These are phyloP conservation scores for Solanum hybrid DNA, from an alignment of 305 asterid genomes.

Conservation along the genomic window DNA sequence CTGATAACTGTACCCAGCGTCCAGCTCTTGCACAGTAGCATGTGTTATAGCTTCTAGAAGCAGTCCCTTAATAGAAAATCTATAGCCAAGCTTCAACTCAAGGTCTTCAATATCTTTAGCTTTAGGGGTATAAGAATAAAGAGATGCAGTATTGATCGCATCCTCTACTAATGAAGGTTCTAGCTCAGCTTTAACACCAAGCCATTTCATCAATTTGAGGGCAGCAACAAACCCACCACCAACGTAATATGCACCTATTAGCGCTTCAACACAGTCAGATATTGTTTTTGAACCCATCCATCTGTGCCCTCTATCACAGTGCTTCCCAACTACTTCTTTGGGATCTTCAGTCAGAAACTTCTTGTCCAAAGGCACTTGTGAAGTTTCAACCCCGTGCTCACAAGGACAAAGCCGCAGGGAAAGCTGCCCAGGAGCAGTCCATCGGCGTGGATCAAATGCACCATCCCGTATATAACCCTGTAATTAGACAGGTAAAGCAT, in stretches of 20 bases:
- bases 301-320: conserved; percentile 82
- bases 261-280: conserved; percentile 90
- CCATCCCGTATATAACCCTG: conserved; percentile 70
- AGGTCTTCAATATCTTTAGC: conserved; percentile 35
- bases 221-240: conserved; percentile 78
- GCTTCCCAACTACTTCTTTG: conserved; percentile 47
- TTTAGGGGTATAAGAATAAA: conserved; percentile 51
- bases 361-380: conserved; percentile 57
- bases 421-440: conserved; percentile 92
- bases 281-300: conserved; percentile 91
- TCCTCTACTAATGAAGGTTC: conserved; percentile 53
- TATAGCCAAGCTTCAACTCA: conserved; percentile 68
- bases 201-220: conserved; percentile 72
- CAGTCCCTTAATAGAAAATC: conserved; percentile 64
- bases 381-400: conserved; percentile 50
- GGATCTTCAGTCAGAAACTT: conserved; percentile 44
- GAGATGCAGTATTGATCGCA: conserved; percentile 52
- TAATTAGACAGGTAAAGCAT: conserved; percentile 9
- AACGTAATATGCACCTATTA: conserved; percentile 85
- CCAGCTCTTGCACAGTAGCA: conserved; percentile 34
- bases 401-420: conserved; percentile 68
- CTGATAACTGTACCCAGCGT: conserved; percentile 52
- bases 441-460: conserved; percentile 75
- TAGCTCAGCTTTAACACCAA: conserved; percentile 50
- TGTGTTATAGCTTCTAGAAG: conserved; percentile 91